Base-by-base conservation (phyloP, 768 basidiomycete genomes). In the Hygrocybe punicea region DNA sequence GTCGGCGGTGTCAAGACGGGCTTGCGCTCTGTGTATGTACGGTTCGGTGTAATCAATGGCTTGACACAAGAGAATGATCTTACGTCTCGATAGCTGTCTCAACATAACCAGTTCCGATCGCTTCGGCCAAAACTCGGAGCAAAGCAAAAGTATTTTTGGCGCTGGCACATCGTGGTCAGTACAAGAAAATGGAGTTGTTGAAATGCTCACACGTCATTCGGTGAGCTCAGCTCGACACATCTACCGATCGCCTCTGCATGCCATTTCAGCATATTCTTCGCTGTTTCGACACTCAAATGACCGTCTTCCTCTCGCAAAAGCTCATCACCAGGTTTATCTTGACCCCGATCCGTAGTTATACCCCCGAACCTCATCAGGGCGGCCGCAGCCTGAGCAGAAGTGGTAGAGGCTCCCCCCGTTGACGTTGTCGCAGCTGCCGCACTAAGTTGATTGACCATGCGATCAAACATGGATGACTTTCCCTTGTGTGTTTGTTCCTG, bases 221-320 rank as follows among this genome's bases (percentile, higher is more conserved):
- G 66, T 10, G 86, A 72, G 65, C 86, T 94, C 47, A 99, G 76
- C 71, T 98, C 97, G 10, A 95, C 91, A 61, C 93, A 95, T 63
- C 97, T 77, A 4, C 97, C 96, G 25, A 97, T 86, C 4, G 94
- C 92, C 69, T 99, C 97, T 2, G 97, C 96, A 71, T 99, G 97
- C 94, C 96, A 98, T 69, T 86, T 91, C 14, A 98, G 75, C 86
- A 98, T 94, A 63, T 81, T 87, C 75, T 96, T 93, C 2, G 93
- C 91, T 9, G 84, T 75, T 39, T 85, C 83, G 2, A 97, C 73
- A 46, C 76, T 86, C 35, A 98, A 73, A 33, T 84, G 63, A 10
- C 96, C 96, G 65, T 98, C 96, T 60, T 89, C 87, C 53, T 93
- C 89, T 39, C 79, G 80, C 6, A 85, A 64, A 16, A 84, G 84